Percentiles rank a stretch among this genome's conserved stretches.
Evolutionary conservation across 805 yeast species (phyloP).

Genomic region (Barnettozyma siamensis): DNA sequence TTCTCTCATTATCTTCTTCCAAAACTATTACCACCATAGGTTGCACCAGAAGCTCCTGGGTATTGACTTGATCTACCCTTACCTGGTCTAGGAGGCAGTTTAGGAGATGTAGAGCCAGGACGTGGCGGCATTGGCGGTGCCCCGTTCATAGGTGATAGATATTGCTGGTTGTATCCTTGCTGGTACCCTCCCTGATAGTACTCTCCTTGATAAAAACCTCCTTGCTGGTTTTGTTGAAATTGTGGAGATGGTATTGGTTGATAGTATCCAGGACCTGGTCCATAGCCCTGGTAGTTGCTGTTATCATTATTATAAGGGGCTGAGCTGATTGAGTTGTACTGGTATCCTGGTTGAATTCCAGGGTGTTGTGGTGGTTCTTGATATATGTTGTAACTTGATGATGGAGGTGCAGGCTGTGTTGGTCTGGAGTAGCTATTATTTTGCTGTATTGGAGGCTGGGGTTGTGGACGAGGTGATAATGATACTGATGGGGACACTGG

Average conservation of each 20-base stretch:
- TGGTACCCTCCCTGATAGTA: too few species aligned
- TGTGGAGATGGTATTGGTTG: neutral
- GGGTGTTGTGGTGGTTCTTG: neutral
- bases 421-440: slow-evolving; percentile 1
- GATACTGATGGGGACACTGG: neutral
- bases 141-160: neutral
- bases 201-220: too few species aligned
- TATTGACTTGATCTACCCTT: slow-evolving; percentile 5
- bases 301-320: neutral
- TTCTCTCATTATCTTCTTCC: neutral
- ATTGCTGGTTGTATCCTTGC: neutral
- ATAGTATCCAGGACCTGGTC: neutral
- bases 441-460: neutral
- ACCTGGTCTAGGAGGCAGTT: slow-evolving; percentile 4
- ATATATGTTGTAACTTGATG: too few species aligned
- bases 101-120: neutral
- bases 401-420: neutral
- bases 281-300: neutral
- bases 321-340: too few species aligned
- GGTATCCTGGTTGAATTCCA: too few species aligned
- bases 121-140: slow-evolving; percentile 2
- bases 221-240: neutral
- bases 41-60: slow-evolving; percentile 7
- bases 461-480: neutral
- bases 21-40: slow-evolving; percentile 3